phyloP scores from a whole-genome alignment of 192 early-diverging fungal genomes.

The Coemansia sp. region DNA sequence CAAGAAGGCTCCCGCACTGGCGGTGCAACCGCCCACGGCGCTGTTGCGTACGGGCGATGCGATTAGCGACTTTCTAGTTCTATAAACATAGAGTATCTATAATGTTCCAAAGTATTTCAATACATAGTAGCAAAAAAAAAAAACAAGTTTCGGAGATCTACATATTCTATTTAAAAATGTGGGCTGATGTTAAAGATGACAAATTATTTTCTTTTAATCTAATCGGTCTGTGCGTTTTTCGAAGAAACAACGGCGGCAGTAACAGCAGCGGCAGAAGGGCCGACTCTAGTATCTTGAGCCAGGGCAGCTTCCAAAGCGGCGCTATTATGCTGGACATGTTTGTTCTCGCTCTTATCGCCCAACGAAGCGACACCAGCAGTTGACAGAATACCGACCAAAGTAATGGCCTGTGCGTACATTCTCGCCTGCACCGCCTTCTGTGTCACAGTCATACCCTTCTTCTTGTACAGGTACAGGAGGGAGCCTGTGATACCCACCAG shows the following conservation, averaged over 20 bases:
- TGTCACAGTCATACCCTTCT: slow-evolving; percentile 59
- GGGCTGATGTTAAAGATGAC: slow-evolving; percentile 3
- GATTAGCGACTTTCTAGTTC: slow-evolving; percentile 43
- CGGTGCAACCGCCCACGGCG: slow-evolving; percentile 57
- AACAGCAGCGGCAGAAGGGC: neutral
- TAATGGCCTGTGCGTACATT: slow-evolving; percentile 71
- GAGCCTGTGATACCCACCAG: slow-evolving; percentile 47
- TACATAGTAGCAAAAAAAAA: too few relatives aligned
- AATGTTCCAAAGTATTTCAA: too few relatives aligned
- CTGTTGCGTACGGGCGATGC: slow-evolving; percentile 59
- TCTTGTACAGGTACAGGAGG: slow-evolving; percentile 34
- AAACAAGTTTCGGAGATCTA: neutral
- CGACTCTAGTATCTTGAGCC: slow-evolving; percentile 34
- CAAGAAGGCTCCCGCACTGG: slow-evolving; percentile 62
- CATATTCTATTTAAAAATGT: neutral
- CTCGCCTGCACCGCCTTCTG: slow-evolving; percentile 72
- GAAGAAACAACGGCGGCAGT: neutral
- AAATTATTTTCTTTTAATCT: neutral
- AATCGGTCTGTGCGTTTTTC: neutral
- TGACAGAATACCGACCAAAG: slow-evolving; percentile 62
- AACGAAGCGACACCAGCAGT: slow-evolving; percentile 60
- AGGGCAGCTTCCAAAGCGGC: slow-evolving; percentile 45
- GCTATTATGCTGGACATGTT: slow-evolving; percentile 36
- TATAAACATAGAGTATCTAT: slow-evolving; percentile 4
- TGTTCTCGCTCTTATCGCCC: slow-evolving; percentile 21